Conservation (phyloP, 2,329 filamentous ascomycete genomes). For the Dothidotthia symphoricarpi region DNA sequence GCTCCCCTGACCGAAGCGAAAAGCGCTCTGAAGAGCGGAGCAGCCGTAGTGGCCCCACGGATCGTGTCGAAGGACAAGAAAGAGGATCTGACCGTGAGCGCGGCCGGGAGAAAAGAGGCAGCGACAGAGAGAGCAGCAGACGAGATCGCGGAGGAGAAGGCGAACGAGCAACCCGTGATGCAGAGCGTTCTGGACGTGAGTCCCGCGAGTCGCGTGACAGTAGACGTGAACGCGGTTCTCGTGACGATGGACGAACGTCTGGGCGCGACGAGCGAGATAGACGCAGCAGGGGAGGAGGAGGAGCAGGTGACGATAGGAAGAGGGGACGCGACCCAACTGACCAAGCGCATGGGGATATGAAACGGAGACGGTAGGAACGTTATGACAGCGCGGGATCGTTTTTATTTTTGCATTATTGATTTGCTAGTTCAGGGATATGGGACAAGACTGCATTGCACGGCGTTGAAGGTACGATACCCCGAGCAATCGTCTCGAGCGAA, state of each 20-base stretch:
- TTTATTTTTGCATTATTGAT: neutral
- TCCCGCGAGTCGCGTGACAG: conserved; percentile 18
- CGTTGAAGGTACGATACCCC: conserved; percentile 16
- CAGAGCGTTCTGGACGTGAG: conserved; percentile 15
- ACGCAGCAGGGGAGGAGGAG: conserved; percentile 17
- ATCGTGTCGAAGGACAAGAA: conserved; percentile 25
- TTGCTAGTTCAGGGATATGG: neutral
- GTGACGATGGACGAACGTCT: conserved; percentile 22
- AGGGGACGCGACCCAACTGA: conserved; percentile 23
- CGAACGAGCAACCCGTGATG: conserved; percentile 14
- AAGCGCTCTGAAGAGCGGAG: conserved; percentile 29
- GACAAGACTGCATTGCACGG: conserved; percentile 10
- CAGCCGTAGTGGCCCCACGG: conserved; percentile 18
- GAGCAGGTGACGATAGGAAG: conserved; percentile 25
- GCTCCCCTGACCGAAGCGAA: conserved; percentile 26
- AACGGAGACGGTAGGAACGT: conserved; percentile 22
- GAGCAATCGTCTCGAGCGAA: conserved; percentile 3
- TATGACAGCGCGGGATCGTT: conserved; percentile 3
- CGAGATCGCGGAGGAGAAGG: conserved; percentile 23
- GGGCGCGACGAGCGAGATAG: conserved; percentile 27
- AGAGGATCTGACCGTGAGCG: conserved; percentile 27
- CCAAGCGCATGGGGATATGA: conserved; percentile 24
- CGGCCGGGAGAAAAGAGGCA: conserved; percentile 28
- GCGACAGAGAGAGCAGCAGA: conserved; percentile 23
- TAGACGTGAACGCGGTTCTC: conserved; percentile 24